Evolutionary conservation across 495 filamentous ascomycete genomes (phyloP).

Genomic region (Xylaria bambusicola): DNA sequence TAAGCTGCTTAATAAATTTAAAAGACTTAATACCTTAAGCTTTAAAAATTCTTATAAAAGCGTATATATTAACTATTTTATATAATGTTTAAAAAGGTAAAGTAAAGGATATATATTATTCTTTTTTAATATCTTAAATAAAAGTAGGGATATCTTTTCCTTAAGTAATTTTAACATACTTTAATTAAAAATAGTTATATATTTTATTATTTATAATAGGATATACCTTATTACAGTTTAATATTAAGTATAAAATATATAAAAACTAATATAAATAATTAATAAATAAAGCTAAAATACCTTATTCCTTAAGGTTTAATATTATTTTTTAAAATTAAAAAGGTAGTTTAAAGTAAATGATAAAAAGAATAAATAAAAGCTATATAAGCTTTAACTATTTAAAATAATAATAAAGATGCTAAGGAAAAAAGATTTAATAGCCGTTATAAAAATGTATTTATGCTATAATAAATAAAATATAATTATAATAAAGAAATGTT

Average conservation of each 20-base stretch:
- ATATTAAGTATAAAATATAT: slow-evolving; percentile 18
- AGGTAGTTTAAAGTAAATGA: neutral
- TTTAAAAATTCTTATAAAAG: neutral
- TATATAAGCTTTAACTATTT: too few species aligned
- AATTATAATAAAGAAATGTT: too few species aligned
- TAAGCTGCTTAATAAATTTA: slow-evolving; percentile 37
- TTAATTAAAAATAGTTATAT: slow-evolving; percentile 20
- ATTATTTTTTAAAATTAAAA: slow-evolving; percentile 4
- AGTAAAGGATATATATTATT: slow-evolving; percentile 15
- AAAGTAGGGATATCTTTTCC: slow-evolving; percentile 20
- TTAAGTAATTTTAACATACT: slow-evolving; percentile 21
- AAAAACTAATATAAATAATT: slow-evolving; percentile 26
- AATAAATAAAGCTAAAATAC: slow-evolving; percentile 23
- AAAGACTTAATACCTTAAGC: slow-evolving; percentile 6
- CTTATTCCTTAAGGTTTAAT: slow-evolving; percentile 23
- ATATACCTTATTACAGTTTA: slow-evolving; percentile 20
- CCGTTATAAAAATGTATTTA: too few species aligned
- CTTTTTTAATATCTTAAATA: slow-evolving; percentile 23
- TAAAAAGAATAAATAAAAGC: neutral
- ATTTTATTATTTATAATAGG: slow-evolving; percentile 25
- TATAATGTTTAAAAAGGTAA: neutral
- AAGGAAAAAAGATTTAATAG: too few species aligned
- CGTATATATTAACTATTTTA: slow-evolving; percentile 15
- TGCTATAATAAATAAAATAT: too few species aligned
- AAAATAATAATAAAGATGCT: too few species aligned